phyloP scores from a whole-genome alignment of 2,329 filamentous ascomycete genomes.

The Tolypocladium tropicale region DNA sequence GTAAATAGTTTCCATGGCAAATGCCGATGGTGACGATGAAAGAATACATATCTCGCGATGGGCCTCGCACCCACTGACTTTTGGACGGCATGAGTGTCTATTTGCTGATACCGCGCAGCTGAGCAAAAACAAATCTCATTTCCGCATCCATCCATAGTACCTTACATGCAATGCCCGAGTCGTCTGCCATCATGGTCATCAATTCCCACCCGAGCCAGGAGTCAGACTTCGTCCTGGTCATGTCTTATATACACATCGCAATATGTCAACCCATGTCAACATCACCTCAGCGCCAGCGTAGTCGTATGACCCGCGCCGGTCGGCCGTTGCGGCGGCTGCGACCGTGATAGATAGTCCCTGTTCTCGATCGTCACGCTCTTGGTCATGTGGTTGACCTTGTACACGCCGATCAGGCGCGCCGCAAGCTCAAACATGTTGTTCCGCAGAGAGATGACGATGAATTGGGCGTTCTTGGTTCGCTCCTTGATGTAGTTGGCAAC shows the following conservation, averaged over 20 bases:
- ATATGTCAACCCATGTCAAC: slow-evolving; percentile 1
- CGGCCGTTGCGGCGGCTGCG: slow-evolving; percentile 19
- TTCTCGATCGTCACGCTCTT: slow-evolving; percentile 89
- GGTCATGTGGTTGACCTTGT: slow-evolving; percentile 99
- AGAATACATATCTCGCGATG: not conserved
- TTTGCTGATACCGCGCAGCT: not conserved
- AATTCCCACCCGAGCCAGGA: not conserved
- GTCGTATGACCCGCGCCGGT: slow-evolving; percentile 18
- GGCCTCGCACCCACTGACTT: not conserved
- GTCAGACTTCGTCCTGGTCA: not conserved
- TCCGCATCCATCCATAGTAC: not conserved
- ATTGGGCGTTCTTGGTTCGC: slow-evolving; percentile 96
- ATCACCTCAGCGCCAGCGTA: slow-evolving; percentile 24
- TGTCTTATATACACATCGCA: slow-evolving; percentile 2
- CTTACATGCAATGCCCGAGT: not conserved
- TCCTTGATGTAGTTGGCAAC: slow-evolving; percentile 99
- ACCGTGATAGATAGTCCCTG: slow-evolving; percentile 56
- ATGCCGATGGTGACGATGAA: too few species aligned
- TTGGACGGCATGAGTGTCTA: not conserved
- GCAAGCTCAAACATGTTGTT: slow-evolving; percentile 99
- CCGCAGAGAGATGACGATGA: slow-evolving; percentile 92
- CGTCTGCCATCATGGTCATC: slow-evolving; percentile 1
- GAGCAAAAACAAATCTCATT: not conserved
- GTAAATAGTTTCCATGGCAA: too few species aligned
- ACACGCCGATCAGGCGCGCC: slow-evolving; percentile 88